Base-by-base conservation (phyloP, 202 grass and related monocot genomes). In the Brachypodium distachyon region DNA sequence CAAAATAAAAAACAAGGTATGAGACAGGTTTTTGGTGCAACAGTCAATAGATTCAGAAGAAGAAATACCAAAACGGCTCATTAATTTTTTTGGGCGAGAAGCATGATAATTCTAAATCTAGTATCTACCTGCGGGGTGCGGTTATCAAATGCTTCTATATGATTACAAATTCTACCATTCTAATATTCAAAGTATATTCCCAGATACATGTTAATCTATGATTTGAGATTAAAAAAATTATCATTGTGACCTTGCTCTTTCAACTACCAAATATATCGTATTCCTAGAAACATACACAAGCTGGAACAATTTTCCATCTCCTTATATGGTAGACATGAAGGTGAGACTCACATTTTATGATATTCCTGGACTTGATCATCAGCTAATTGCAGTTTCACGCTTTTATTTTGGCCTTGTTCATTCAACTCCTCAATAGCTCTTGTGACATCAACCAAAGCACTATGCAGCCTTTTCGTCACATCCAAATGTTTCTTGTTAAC, bases 301-400 rank as follows among this genome's bases (percentile, higher is more conserved):
- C n/a, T n/a, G n/a, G 5, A 29, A 42, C 44, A 27, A 47, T 82
- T 28, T 25, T 53, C 61, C 33, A n/a, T 29, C 52, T 44, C 37
- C 50, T 44, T 43, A 79, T 11, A 57, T 3, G 44, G 11, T 44
- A 44, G 7, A 44, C 21, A 14, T 67, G 63, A 13, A 67, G 17
- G 39, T 60, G n/a, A 60, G 50, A 84, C 86, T 94, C 84, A 97
- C 94, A 97, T 94, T 93, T 28, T 90, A 81, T 97, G 91, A 83
- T 97, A 97, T 77, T 94, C 94, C 62, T 61, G 76, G 41, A 94
- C 86, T 67, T 97, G 82, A 80, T 94, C 84, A 37, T 88, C 94
- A 32, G 91, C 94, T 84, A 97, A 91, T 54, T 90, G 82, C 77
- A 97, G 91, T 78, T 97, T 94, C 28, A 74, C 91, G 84, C 61